phyloP scores from a whole-genome alignment of 208 protist genomes.

The Kentomonas sorsogonicus region DNA sequence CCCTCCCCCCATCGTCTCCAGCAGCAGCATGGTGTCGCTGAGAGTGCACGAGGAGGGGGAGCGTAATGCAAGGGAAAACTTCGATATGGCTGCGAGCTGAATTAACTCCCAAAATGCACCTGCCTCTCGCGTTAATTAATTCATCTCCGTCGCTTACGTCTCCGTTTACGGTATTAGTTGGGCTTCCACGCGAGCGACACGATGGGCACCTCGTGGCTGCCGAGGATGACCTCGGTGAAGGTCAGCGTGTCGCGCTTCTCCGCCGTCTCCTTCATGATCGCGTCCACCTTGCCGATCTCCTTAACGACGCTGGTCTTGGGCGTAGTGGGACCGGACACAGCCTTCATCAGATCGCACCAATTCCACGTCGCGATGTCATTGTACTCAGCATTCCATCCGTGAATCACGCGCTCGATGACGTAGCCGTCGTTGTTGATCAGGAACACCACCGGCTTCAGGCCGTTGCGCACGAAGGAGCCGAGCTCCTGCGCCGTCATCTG shows the following conservation, averaged over 20 bases:
- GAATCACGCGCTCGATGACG: slow-evolving; percentile 17
- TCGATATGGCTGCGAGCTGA: no score
- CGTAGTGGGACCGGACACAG: slow-evolving; percentile 4
- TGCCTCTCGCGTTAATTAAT: no score
- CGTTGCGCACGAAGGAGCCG: slow-evolving; percentile 13
- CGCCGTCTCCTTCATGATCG: slow-evolving; percentile 8
- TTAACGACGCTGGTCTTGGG: slow-evolving; percentile 8
- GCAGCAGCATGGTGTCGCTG: no score
- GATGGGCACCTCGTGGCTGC: slow-evolving; percentile 19
- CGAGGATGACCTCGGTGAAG: slow-evolving; percentile 21
- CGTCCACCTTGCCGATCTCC: slow-evolving; percentile 4
- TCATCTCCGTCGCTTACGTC: no score
- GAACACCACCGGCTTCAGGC: slow-evolving; percentile 13
- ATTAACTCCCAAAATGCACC: no score
- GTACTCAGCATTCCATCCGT: slow-evolving; percentile 21
- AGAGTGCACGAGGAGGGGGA: no score
- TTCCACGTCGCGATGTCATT: slow-evolving; percentile 23
- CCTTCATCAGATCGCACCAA: slow-evolving; percentile 14
- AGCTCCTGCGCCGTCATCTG: slow-evolving; percentile 58
- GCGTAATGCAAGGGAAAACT: no score
- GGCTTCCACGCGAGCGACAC: slow-evolving; percentile 11
- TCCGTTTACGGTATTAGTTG: no score
- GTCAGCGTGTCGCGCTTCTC: slow-evolving; percentile 12
- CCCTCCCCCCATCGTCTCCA: no score
- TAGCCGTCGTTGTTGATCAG: slow-evolving; percentile 23